phyloP scores from a whole-genome alignment of 202 grass and related monocot species.

The Carex sylvatica region DNA sequence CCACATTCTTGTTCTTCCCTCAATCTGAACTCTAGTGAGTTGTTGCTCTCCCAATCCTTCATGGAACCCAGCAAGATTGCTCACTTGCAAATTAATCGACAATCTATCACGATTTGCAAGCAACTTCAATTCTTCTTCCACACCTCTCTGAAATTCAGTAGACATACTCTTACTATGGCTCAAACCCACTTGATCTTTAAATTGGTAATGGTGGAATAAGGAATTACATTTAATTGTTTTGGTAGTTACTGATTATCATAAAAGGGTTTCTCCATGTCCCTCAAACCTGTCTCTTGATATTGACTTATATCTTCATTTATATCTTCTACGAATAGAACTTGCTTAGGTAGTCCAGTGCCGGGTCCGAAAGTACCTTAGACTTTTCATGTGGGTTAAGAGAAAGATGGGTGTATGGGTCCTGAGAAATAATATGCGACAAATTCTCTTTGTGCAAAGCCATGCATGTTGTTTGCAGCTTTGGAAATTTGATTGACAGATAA shows the following conservation, averaged over 20 bases:
- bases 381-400: background rate
- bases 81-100: background rate
- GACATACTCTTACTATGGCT: background rate
- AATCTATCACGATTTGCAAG: constrained; percentile 1
- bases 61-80: background rate
- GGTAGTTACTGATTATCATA: constrained; percentile 24
- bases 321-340: background rate
- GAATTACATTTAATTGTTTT: constrained; percentile 22
- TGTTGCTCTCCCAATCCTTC: background rate
- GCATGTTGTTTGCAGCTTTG: background rate
- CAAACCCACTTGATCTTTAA: background rate
- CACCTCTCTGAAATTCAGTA: constrained; percentile 10
- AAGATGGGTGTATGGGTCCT: background rate
- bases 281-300: background rate
- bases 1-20: background rate
- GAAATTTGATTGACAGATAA: background rate
- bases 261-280: constrained; percentile 15
- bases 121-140: constrained; percentile 3
- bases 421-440: background rate
- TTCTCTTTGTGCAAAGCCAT: background rate
- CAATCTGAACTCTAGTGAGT: background rate
- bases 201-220: constrained; percentile 10
- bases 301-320: background rate
- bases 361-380: constrained; percentile 21
- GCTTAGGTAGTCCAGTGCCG: constrained; percentile 23